Evolutionary conservation across 1,284 basidiomycete genomes (phyloP), one percentile per base, ranked within the genome.

Genomic region (Microbotryum intermedium): DNA sequence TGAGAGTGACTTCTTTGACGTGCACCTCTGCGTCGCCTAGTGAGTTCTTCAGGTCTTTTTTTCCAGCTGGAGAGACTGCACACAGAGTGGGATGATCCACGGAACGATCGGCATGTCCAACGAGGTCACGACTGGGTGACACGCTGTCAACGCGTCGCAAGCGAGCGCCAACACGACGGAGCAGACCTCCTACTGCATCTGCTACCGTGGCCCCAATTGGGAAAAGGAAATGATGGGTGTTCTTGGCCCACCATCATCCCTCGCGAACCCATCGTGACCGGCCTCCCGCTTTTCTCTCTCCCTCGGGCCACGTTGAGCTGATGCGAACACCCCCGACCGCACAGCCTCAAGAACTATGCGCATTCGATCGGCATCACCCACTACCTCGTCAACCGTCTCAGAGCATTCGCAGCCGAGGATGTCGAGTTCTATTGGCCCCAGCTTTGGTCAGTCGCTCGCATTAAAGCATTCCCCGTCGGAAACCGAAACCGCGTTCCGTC

Each of bases 351-450:
- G 71, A 78, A 84, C 23, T 95, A 97, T 76, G 82, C 88, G 10
- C 87, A 92, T 78, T 90, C 90, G 74, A 89, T 97, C 70, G 92
- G 92, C 9, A 93, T 97, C 75, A 93, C 90, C 20, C 93, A 95
- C 77, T 97, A 97, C 74, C 82, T 97, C 64, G 90, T 91, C 52
- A 81, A 84, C 61, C 82, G 91, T 65, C 84, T 97, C 72, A 80
- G 82, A 65, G 82, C 84, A 59, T 82, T 92, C 72, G 83, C 87
- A 64, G 82, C 83, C 21, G 80, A 84, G 58, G 90, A 97, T 68
- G 80, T 97, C 59, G 84, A 87, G 71, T 92, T 94, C 75, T 90
- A 94, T 69, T 97, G 93, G 92, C 90, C 91, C 23, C 93, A 95
- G 75, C 83, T 97, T 74, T 95, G 90, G 91, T 93, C 71, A 52